phyloP scores from a whole-genome alignment of 2,329 filamentous ascomycete species.

The Hypomyces perniciosus region DNA sequence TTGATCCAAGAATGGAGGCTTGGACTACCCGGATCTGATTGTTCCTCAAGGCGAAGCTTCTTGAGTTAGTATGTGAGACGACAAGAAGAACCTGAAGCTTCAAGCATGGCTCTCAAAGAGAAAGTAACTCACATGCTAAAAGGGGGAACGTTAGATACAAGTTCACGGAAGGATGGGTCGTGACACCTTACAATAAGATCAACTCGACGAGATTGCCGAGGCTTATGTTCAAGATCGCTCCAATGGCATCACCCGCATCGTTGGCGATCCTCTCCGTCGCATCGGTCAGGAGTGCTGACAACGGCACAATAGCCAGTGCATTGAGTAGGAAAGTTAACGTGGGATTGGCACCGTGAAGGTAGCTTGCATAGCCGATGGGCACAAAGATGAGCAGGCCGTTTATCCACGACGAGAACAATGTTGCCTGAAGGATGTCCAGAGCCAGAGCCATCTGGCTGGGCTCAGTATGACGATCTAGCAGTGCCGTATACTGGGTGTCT shows the following conservation, averaged over 20 bases:
- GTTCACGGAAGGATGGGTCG: not conserved
- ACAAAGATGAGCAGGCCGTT: slow-evolving; percentile 65
- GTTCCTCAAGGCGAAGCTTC: slow-evolving; percentile 44
- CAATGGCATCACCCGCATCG: slow-evolving; percentile 52
- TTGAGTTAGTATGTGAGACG: not conserved
- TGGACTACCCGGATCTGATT: slow-evolving; percentile 71
- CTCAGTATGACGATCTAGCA: not conserved
- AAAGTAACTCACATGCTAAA: slow-evolving; percentile 27
- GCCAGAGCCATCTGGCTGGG: slow-evolving; percentile 8
- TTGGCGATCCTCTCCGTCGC: slow-evolving; percentile 55
- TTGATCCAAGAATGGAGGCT: slow-evolving; percentile 68
- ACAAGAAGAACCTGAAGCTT: not conserved
- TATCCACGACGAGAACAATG: slow-evolving; percentile 41
- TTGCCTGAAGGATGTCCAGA: slow-evolving; percentile 20
- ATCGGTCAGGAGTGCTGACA: slow-evolving; percentile 52
- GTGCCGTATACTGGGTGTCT: not conserved
- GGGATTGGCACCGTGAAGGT: slow-evolving; percentile 33
- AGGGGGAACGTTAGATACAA: slow-evolving; percentile 12
- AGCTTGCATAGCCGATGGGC: slow-evolving; percentile 58
- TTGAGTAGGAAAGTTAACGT: slow-evolving; percentile 52
- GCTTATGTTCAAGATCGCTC: slow-evolving; percentile 55
- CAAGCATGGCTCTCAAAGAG: not conserved
- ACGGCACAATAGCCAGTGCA: slow-evolving; percentile 52
- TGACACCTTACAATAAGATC: slow-evolving; percentile 46
- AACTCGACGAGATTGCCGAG: slow-evolving; percentile 58